Conservation (phyloP, 352 stramenopile species). For the Phytophthora sansomeana region DNA sequence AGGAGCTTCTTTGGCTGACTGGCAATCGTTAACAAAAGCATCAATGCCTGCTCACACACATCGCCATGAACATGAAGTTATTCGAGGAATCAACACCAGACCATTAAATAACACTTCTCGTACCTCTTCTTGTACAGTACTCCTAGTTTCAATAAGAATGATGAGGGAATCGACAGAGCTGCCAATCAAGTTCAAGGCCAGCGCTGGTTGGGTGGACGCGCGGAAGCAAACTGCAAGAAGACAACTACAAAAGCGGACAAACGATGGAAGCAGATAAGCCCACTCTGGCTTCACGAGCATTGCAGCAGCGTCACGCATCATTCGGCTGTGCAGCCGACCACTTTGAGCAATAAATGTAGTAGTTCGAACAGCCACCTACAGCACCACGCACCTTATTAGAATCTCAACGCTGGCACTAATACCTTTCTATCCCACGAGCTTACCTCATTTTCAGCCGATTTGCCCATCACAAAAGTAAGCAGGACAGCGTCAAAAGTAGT, state of each 20-base stretch:
- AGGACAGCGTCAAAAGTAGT: conserved; percentile 71
- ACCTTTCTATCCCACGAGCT: neutral
- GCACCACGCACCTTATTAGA: neutral
- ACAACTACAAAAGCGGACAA: conserved; percentile 65
- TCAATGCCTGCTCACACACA: conserved; percentile 54
- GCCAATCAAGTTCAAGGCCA: conserved; percentile 52
- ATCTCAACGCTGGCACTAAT: neutral
- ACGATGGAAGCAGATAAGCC: conserved; percentile 49
- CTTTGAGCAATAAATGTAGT: conserved; percentile 51
- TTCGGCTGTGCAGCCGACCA: conserved; percentile 40
- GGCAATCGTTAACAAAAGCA: conserved; percentile 69
- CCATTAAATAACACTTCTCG: neutral
- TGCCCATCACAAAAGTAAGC: conserved; percentile 67
- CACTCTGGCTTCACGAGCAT: conserved; percentile 57
- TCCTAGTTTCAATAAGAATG: conserved; percentile 46
- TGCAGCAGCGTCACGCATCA: conserved; percentile 39
- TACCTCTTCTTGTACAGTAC: conserved; percentile 70
- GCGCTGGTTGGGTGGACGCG: conserved; percentile 30
- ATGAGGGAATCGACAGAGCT: conserved; percentile 51
- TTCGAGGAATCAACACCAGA: neutral
- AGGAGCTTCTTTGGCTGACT: conserved; percentile 75
- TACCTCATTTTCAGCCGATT: conserved; percentile 72
- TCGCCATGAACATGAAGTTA: conserved; percentile 1
- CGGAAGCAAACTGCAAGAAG: conserved; percentile 59
- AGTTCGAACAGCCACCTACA: conserved; percentile 53